Base-by-base conservation (phyloP, 2,329 filamentous ascomycete species). In the Fusarium mundagurra region DNA sequence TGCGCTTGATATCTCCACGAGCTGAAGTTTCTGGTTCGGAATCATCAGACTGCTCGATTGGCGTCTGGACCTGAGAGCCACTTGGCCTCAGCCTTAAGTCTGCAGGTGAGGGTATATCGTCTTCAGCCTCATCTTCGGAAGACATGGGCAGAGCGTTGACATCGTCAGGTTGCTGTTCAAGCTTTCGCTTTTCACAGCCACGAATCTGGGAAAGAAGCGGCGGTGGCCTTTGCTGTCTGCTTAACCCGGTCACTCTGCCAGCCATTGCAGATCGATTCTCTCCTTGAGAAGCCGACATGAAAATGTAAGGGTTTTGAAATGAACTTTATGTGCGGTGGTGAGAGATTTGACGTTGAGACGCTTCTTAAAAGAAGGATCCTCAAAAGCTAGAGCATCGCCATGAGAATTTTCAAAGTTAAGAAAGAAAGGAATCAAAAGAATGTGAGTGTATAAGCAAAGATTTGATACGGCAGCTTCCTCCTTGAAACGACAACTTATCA, bases 1-100 rank as follows among this genome's bases (percentile, higher is more conserved):
- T 84, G 14, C 70, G 72, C 43, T 72, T 78, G 33, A 86, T 85
- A 59, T 79, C 70, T 22, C 75, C 81, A 9, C 74, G 71, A n/a
- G 67, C 64, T 38, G 64, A 71, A 33, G 63, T 64, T 29, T 81
- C 77, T 38, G 81, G 77, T 29, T 75, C 78, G 6, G 80, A 82
- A 55, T 77, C 75, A 33, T 76, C 72, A 16, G 69, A 77, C 14
- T 61, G 51, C 17, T 65, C 41, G 12, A 39, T 22, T 38, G 54
- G 48, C 22, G 68, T 45, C 34, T 54, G 60, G 14, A 33, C 22
- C 31, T 54, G 58, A 29, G 51, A 45, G 22, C 31, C 45, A 29
- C 34, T 45, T 44, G 31, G 33, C 31, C 45, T 65, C 31, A 67
- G 39, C 34, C 29, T 53, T 3, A 69, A 64, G n/a, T 57, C 27